Base-by-base conservation (phyloP, 192 early-diverging fungal species). In the Pecoramyces ruminantium region DNA sequence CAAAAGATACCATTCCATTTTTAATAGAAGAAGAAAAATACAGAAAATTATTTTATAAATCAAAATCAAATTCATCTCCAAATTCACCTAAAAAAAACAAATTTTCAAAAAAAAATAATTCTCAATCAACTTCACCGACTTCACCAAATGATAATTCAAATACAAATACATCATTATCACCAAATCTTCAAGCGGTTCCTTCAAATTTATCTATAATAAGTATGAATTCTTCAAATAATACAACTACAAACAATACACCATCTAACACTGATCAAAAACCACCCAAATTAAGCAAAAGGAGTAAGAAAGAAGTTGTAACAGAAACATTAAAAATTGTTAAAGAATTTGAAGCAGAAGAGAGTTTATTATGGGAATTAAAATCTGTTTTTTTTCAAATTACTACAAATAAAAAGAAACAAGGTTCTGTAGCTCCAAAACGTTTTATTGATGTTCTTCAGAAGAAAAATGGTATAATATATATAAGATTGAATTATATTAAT, bases 381-480 rank as follows among this genome's bases (percentile, higher is more conserved):
- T 93, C 95, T 80, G 83, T 99, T 25, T 99, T 98, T 83, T 86
- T 88, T 84, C 86, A 88, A 58, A 97, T 99, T 29, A 88, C 92
- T 12, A 90, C 89, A 27, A 93, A 95, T 34, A 93, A 92, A 78
- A 96, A 95, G 83, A 90, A 92, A 82, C 92, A 92, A 0, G 95
- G 95, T 40, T 91, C 93, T 42, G 83, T 97, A 30, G 93, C 92
- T 38, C 97, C 98, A 11, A 88, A 91, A 79, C 86, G 90, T 34
- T 96, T 99, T 82, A 90, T 98, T 16, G 87, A 87, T 38, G 96
- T 95, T 83, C 90, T 99, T 34, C 96, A 96, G 83, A 93, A 94
- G 81, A 93, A 95, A 80, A 98, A 98, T 86, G 94, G 94, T 95
- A 89, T n/a, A n/a, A n/a, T n/a, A n/a, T n/a, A n/a, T n/a, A n/a